A percentile compares a stretch with the other conserved stretches of the same genome.
These are phyloP conservation scores for Cyclocybe cylindracea DNA, from an alignment of 768 basidiomycete genomes.

Conservation along the genomic window DNA sequence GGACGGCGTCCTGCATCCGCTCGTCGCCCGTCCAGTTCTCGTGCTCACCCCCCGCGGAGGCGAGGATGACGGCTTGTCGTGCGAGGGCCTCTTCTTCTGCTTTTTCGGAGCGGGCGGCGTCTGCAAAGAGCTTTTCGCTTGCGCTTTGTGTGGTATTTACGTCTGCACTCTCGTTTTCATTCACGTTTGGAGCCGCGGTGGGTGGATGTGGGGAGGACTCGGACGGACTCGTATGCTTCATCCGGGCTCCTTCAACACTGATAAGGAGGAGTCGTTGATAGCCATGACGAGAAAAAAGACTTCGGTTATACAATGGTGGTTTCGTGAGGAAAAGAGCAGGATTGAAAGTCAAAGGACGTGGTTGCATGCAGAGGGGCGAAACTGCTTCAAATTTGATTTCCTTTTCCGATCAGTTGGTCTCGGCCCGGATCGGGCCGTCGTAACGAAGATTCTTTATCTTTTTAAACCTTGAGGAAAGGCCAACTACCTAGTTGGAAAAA, in stretches of 20 bases:
- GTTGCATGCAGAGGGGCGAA: slow-evolving; percentile 19
- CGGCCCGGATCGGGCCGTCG: too few relatives aligned
- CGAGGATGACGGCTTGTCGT: slow-evolving; percentile 12
- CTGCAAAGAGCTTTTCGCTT: slow-evolving; percentile 65
- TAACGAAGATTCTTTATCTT: too few relatives aligned
- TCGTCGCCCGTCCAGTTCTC: slow-evolving; percentile 84
- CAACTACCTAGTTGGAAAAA: too few relatives aligned
- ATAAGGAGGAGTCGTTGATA: too few relatives aligned
- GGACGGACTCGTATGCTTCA: too few relatives aligned
- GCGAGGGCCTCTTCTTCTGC: slow-evolving; percentile 27
- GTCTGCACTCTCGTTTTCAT: background rate
- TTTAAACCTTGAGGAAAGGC: too few relatives aligned
- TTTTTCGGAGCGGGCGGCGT: slow-evolving; percentile 55
- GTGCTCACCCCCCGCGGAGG: slow-evolving; percentile 40
- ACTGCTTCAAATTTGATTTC: background rate
- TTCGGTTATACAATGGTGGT: too few relatives aligned
- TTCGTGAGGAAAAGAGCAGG: too few relatives aligned
- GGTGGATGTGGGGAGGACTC: background rate
- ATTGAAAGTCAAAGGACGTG: background rate
- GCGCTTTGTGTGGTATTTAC: slow-evolving; percentile 23
- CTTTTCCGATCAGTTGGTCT: too few relatives aligned
- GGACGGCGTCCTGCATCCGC: slow-evolving; percentile 62
- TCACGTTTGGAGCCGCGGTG: background rate
- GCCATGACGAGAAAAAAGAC: background rate
- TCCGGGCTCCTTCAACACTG: too few relatives aligned